These are phyloP conservation scores for Alternaria atra DNA, from an alignment of 2,329 filamentous ascomycete species.

Conservation along the genomic window DNA sequence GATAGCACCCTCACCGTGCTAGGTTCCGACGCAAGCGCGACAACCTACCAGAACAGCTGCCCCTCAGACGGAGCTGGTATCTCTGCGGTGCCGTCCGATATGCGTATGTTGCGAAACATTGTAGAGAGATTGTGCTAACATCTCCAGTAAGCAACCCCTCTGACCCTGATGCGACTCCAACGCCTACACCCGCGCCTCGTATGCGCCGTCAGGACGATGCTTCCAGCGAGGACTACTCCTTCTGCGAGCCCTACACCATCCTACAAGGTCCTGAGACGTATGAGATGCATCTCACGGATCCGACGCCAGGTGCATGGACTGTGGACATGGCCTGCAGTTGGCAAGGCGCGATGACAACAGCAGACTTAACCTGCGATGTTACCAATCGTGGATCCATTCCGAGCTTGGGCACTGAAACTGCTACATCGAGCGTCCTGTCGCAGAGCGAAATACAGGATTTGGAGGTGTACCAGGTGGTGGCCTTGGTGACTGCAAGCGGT, in stretches of 20 bases:
- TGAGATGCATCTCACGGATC: conserved; percentile 32
- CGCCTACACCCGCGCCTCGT: conserved; percentile 28
- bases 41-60: conserved; percentile 35
- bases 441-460: conserved; percentile 17
- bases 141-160: background rate
- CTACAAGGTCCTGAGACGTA: conserved; percentile 34
- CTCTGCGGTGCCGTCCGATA: conserved; percentile 14
- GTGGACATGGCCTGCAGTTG: conserved; percentile 33
- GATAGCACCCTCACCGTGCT: conserved; percentile 29
- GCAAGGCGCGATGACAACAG: conserved; percentile 29
- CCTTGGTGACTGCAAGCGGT: conserved; percentile 24
- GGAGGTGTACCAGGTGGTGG: conserved; percentile 15
- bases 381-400: conserved; percentile 21
- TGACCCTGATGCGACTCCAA: conserved; percentile 4
- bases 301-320: conserved; percentile 28
- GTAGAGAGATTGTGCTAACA: background rate
- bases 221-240: conserved; percentile 5
- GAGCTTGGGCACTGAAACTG: background rate
- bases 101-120: background rate
- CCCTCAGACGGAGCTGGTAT: conserved; percentile 20
- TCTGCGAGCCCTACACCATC: conserved; percentile 36
- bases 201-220: conserved; percentile 26
- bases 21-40: conserved; percentile 30
- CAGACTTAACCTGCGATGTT: conserved; percentile 34
- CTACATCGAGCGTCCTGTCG: conserved; percentile 9